Conservation (phyloP, 495 filamentous ascomycete species). For the Penicillium ochrochloron region DNA sequence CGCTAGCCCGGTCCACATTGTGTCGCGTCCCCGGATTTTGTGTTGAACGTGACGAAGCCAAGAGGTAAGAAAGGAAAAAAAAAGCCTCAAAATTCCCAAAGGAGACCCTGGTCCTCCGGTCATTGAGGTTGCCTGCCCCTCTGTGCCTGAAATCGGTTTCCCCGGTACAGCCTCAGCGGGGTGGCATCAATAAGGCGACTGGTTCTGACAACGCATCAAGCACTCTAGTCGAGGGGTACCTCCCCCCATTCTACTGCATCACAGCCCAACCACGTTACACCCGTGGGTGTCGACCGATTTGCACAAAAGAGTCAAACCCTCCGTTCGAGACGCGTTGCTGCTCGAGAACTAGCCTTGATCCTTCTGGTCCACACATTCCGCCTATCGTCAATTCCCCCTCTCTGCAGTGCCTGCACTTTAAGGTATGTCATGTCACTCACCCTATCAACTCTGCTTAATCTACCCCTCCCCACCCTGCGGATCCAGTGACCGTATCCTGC, state of each 20-base stretch:
- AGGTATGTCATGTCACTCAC: constrained; percentile 44
- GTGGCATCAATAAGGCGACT: constrained; percentile 35
- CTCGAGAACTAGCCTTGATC: constrained; percentile 16
- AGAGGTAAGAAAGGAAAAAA: constrained; percentile 11
- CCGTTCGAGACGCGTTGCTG: constrained; percentile 35
- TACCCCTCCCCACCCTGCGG: constrained; percentile 31
- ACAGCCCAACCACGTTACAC: constrained; percentile 58
- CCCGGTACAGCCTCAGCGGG: constrained; percentile 35
- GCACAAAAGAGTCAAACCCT: constrained; percentile 46
- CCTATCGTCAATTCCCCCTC: constrained; percentile 5
- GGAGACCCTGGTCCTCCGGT: constrained; percentile 5
- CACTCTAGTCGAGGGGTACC: constrained; percentile 37
- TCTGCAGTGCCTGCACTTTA: constrained; percentile 23
- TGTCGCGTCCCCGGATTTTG: constrained; percentile 40
- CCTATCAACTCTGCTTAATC: constrained; percentile 13
- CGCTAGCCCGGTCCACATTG: constrained; percentile 22
- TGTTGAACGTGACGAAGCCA: constrained; percentile 31
- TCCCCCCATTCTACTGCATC: constrained; percentile 51
- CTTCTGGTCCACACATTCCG: neutral
- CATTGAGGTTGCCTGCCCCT: constrained; percentile 33
- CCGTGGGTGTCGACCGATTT: constrained; percentile 43
- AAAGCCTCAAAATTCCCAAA: constrained; percentile 10
- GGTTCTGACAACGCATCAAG: constrained; percentile 54
- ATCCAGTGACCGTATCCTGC: constrained; percentile 52
- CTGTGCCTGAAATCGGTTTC: constrained; percentile 36